Evolutionary conservation across 495 filamentous ascomycete genomes (phyloP).

Genomic region (Apiosordaria backusii): DNA sequence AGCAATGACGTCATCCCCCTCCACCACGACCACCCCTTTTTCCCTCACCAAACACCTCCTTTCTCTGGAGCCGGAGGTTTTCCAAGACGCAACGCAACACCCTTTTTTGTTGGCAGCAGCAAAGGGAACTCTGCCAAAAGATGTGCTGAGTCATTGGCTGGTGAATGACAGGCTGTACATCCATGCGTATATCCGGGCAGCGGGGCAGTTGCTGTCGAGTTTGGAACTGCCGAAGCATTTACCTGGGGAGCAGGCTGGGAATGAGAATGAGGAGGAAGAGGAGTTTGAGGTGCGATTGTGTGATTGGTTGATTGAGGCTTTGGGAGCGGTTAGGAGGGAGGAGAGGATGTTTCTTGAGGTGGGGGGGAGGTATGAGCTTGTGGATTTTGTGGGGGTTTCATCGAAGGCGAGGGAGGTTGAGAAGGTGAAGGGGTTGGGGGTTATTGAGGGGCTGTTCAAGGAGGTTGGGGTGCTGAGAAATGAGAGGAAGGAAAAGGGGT

Average conservation of each 20-base stretch:
- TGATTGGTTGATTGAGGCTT: conserved; percentile 57
- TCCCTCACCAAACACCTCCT: conserved; percentile 54
- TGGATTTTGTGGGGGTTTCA: conserved; percentile 28
- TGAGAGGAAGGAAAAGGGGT: neutral
- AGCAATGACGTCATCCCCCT: neutral
- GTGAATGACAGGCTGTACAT: conserved; percentile 74
- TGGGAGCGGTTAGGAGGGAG: conserved; percentile 64
- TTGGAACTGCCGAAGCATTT: conserved; percentile 52
- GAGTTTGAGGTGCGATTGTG: conserved; percentile 48
- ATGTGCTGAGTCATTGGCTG: conserved; percentile 62
- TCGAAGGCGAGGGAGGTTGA: conserved; percentile 17
- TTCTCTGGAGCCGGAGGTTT: conserved; percentile 35
- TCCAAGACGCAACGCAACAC: conserved; percentile 58
- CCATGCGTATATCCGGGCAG: conserved; percentile 64
- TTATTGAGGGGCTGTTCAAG: conserved; percentile 39
- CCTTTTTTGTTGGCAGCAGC: conserved; percentile 68
- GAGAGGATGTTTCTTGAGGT: conserved; percentile 65
- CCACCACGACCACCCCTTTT: neutral
- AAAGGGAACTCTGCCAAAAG: conserved; percentile 55
- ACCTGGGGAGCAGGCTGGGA: conserved; percentile 11
- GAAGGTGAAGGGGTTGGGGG: conserved; percentile 29
- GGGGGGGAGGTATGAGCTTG: conserved; percentile 57
- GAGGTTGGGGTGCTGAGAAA: conserved; percentile 11
- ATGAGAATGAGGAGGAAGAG: conserved; percentile 18
- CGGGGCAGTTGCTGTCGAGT: conserved; percentile 61